Conservation (phyloP, 1,284 basidiomycete species). For the Uromyces viciae-fabae region DNA sequence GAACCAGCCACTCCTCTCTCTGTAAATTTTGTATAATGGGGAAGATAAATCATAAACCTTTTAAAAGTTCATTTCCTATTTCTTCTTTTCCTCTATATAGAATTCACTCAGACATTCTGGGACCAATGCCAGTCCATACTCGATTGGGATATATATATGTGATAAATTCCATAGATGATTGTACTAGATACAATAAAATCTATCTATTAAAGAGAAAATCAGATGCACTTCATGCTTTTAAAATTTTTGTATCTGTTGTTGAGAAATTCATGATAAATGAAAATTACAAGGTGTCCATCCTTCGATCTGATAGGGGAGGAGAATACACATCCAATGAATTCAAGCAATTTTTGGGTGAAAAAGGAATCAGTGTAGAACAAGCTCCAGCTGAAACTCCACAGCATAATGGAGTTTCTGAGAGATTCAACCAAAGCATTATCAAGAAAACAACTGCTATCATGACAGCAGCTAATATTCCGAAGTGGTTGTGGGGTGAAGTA, state of each 20-base stretch:
- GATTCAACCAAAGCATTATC: not conserved
- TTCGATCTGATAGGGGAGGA: not conserved
- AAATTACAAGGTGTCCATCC: not conserved
- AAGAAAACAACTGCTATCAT: not conserved
- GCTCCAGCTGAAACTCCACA: not conserved
- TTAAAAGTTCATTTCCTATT: not conserved
- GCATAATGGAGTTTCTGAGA: not conserved
- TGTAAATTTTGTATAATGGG: not conserved
- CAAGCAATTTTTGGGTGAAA: not conserved
- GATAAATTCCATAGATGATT: not conserved
- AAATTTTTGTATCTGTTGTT: not conserved
- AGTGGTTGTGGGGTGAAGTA: conserved; percentile 1
- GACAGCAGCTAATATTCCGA: not conserved
- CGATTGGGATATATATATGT: not conserved
- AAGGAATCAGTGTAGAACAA: not conserved
- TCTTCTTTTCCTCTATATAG: not conserved
- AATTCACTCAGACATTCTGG: not conserved
- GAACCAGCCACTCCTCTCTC: not conserved
- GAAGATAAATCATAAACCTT: not conserved
- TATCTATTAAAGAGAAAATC: not conserved
- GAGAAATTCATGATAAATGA: not conserved
- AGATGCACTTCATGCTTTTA: not conserved
- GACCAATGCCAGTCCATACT: not conserved
- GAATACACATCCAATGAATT: not conserved
- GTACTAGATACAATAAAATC: not conserved